Percentiles rank a stretch among this genome's conserved stretches.
Evolutionary conservation across 2,329 filamentous ascomycete genomes (phyloP).

Genomic region (Lasiodiplodia sp.): DNA sequence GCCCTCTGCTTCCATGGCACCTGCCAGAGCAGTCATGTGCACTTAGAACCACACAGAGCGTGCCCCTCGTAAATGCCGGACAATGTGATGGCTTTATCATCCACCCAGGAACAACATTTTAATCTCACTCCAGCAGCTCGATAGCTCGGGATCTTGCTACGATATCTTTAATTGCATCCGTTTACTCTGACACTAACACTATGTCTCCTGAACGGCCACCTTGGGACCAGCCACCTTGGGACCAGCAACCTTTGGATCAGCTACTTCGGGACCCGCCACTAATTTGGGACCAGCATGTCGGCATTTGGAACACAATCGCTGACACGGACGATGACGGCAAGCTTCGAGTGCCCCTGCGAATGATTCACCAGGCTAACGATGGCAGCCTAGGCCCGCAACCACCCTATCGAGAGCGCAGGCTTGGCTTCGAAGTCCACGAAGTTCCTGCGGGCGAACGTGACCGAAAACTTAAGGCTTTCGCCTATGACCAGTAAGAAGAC

Average conservation of each 20-base stretch:
- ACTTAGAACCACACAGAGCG: background rate
- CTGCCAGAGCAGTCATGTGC: background rate
- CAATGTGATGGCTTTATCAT: background rate
- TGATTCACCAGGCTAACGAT: background rate
- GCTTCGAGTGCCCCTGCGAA: background rate
- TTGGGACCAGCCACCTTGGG: background rate
- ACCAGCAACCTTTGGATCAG: too few species aligned
- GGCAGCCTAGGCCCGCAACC: background rate
- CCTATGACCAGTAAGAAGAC: slow-evolving; percentile 16
- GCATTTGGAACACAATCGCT: background rate
- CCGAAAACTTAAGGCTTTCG: background rate
- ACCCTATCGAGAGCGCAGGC: background rate
- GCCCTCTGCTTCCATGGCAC: background rate
- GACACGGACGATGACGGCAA: background rate
- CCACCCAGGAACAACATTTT: background rate
- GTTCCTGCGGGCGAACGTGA: background rate
- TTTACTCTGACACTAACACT: background rate
- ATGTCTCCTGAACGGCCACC: background rate
- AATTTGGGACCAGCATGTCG: too few species aligned
- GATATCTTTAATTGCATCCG: background rate
- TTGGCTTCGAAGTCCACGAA: slow-evolving; percentile 2
- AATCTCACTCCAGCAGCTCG: background rate
- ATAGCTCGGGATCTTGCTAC: background rate
- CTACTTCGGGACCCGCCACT: too few species aligned
- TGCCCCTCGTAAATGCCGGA: background rate